Evolutionary conservation across 2,329 filamentous ascomycete genomes (phyloP).

Genomic region (Clathrospora elynae): DNA sequence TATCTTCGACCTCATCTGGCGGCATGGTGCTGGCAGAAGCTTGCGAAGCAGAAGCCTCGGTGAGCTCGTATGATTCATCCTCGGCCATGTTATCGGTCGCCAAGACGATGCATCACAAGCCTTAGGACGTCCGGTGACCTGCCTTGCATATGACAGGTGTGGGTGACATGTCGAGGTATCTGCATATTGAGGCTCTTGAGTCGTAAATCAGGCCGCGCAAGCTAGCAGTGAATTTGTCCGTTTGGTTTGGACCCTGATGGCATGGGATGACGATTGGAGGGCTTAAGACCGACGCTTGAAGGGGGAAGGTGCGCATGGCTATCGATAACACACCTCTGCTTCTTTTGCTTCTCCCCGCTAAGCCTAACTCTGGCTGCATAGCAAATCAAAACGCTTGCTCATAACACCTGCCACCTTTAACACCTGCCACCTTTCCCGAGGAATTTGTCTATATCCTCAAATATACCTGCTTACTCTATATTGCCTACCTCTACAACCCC

Average conservation of each 20-base stretch:
- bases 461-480: too few species aligned
- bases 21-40: slow-evolving; percentile 15
- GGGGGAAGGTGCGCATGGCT: slow-evolving; percentile 5
- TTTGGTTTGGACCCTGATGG: slow-evolving; percentile 5
- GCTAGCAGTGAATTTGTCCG: slow-evolving; percentile 3
- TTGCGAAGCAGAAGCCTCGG: slow-evolving; percentile 5
- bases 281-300: slow-evolving; percentile 3
- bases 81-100: slow-evolving; percentile 20
- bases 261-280: slow-evolving; percentile 3
- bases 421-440: too few species aligned
- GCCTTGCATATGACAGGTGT: not conserved
- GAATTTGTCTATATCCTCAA: too few species aligned
- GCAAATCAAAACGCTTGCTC: too few species aligned
- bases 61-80: slow-evolving; percentile 18
- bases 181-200: not conserved
- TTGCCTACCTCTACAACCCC: too few species aligned
- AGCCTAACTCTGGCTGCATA: too few species aligned
- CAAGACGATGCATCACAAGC: slow-evolving; percentile 21
- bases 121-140: slow-evolving; percentile 9
- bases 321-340: slow-evolving; percentile 14
- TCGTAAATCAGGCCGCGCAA: slow-evolving; percentile 1
- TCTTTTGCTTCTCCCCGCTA: too few species aligned
- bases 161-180: not conserved
- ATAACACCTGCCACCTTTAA: too few species aligned
- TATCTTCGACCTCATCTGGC: slow-evolving; percentile 12